Base-by-base conservation (phyloP, 2,329 filamentous ascomycete species). In the Teratosphaeriaceae sp. region DNA sequence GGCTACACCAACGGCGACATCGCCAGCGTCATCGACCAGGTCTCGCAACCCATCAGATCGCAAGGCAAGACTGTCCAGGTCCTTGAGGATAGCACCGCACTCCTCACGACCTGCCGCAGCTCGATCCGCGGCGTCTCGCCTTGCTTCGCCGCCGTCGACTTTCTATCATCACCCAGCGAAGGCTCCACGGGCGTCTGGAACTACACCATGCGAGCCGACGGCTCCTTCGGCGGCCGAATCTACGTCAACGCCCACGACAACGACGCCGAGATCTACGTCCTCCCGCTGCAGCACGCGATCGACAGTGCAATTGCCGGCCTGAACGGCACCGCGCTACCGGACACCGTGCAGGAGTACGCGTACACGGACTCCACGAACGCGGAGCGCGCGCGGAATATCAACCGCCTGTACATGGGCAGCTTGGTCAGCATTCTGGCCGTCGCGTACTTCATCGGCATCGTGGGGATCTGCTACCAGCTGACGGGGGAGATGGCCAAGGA, bases 401-500 rank as follows among this genome's bases (percentile, higher is more conserved):
- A 85, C 7, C 69, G 74, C 8, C 62, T 75, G 3, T 95, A 88
- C 61, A 87, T 89, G 73, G 70, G 73, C 2, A 73, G 80, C 2
- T 76, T 95, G 45, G 82, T 85, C 56, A 79, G 83, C 53, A 85
- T 87, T 50, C 72, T 95, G 50, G 87, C 74, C 13, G 80, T 94
- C 16, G 81, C 82, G 1, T 88, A 94, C 58, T 80, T 94, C 55
- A 78, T 88, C 38, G 84, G 81, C 16, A 75, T 92, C 42, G 80
- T 92, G 35, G 87, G 86, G 42, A 77, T 95, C 21, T 83, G 82
- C 27, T 96, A 95, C 61, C 88, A 96, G 57, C 71, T 94, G 44
- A 86, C 87, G 0, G 89, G 89, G 6, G 80, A 89, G 55, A 82
- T 94, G 61, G 88, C 89, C 6, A 80, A 82, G 2, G 89, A 96